These are phyloP conservation scores for Euryodendron excelsum DNA, from an alignment of 148 eudicot species.

Conservation along the genomic window DNA sequence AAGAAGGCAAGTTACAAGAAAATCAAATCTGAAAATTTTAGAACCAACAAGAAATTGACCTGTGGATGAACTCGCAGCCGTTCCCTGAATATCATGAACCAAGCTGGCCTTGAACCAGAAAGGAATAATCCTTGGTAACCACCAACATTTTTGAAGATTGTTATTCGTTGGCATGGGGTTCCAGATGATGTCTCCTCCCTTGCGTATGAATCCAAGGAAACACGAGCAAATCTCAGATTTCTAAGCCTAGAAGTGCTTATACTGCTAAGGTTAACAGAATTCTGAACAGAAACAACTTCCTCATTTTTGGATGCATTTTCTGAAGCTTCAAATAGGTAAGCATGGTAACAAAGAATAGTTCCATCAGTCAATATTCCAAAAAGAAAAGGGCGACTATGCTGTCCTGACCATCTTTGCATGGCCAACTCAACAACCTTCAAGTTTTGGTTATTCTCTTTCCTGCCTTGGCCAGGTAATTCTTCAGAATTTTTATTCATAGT, in stretches of 20 bases:
- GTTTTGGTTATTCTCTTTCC: slow-evolving; percentile 59
- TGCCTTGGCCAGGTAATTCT: slow-evolving; percentile 47
- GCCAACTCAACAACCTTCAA: slow-evolving; percentile 76
- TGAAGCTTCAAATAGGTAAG: slow-evolving; percentile 73
- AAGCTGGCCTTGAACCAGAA: slow-evolving; percentile 78
- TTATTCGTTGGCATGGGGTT: slow-evolving; percentile 52
- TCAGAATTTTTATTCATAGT: slow-evolving; percentile 29
- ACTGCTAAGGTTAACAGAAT: slow-evolving; percentile 31
- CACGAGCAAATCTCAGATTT: slow-evolving; percentile 83
- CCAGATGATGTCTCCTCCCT: slow-evolving; percentile 67
- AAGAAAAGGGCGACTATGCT: slow-evolving; percentile 76
- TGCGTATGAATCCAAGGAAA: slow-evolving; percentile 70
- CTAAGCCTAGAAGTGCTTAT: slow-evolving; percentile 73
- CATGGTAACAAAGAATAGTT: slow-evolving; percentile 86
- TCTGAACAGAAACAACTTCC: slow-evolving; percentile 42
- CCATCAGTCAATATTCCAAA: slow-evolving; percentile 89
- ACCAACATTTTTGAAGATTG: slow-evolving; percentile 80
- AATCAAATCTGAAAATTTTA: neutral
- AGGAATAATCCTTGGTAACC: slow-evolving; percentile 81
- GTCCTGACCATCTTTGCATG: slow-evolving; percentile 84
- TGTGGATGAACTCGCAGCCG: slow-evolving; percentile 95
- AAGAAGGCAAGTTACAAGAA: neutral
- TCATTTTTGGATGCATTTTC: slow-evolving; percentile 60
- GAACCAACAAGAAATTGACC: slow-evolving; percentile 40
- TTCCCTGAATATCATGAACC: slow-evolving; percentile 95